Percentiles rank a stretch among this genome's conserved stretches.
Conservation (phyloP, 2,329 filamentous ascomycete species). For the Aspergillus brunneoviolaceus region DNA sequence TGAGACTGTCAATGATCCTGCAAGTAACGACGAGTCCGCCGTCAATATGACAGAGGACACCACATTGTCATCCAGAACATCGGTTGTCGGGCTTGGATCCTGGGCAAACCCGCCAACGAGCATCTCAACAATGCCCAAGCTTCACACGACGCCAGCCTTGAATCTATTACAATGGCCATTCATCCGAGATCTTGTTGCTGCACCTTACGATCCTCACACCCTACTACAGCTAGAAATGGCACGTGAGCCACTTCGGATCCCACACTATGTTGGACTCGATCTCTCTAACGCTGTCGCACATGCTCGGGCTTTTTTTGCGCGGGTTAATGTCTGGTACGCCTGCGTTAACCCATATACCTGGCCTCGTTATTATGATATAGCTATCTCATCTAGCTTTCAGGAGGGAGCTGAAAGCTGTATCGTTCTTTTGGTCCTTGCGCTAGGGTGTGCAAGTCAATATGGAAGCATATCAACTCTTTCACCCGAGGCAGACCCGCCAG, state of each 20-base stretch:
- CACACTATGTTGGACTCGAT: slow-evolving; percentile 63
- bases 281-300: slow-evolving; percentile 72
- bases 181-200: slow-evolving; percentile 71
- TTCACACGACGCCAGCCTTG: slow-evolving; percentile 70
- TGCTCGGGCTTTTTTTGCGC: slow-evolving; percentile 75
- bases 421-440: slow-evolving; percentile 72
- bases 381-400: slow-evolving; percentile 71
- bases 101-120: slow-evolving; percentile 65
- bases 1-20: slow-evolving; percentile 63
- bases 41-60: slow-evolving; percentile 33
- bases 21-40: slow-evolving; percentile 57
- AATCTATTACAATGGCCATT: slow-evolving; percentile 76
- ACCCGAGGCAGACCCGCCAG: slow-evolving; percentile 68
- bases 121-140: slow-evolving; percentile 82
- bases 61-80: slow-evolving; percentile 41
- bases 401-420: slow-evolving; percentile 81
- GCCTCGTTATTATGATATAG: slow-evolving; percentile 71
- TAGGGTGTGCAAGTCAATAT: slow-evolving; percentile 72
- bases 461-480: slow-evolving; percentile 74
- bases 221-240: slow-evolving; percentile 78
- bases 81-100: slow-evolving; percentile 67
- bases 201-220: slow-evolving; percentile 78
- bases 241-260: slow-evolving; percentile 67
- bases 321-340: slow-evolving; percentile 82
- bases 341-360: slow-evolving; percentile 82